These are phyloP conservation scores for Pythium biforme DNA, from an alignment of 352 stramenopile species.

Conservation along the genomic window DNA sequence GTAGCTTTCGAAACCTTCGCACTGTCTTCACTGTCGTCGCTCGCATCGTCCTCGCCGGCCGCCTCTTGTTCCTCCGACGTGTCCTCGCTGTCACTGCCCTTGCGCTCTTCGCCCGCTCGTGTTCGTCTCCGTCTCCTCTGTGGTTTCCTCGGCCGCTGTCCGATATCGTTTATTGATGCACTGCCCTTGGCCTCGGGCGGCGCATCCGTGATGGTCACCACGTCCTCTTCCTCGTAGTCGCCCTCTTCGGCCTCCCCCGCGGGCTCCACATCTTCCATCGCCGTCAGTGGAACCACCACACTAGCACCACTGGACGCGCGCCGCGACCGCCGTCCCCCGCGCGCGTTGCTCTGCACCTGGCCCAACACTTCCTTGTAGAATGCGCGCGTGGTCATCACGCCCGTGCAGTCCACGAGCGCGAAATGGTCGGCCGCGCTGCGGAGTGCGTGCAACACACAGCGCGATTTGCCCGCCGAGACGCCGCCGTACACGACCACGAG, in stretches of 20 bases:
- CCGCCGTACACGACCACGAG: conserved; percentile 73
- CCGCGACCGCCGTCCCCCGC: conserved; percentile 1
- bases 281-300: too few species aligned
- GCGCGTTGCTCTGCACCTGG: conserved; percentile 41
- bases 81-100: conserved; percentile 8
- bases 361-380: conserved; percentile 74
- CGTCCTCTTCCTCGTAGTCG: conserved; percentile 1
- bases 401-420: conserved; percentile 71
- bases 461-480: conserved; percentile 76
- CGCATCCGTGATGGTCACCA: conserved; percentile 18
- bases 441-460: conserved; percentile 47
- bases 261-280: not conserved
- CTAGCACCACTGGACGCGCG: not conserved
- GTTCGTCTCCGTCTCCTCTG: not conserved
- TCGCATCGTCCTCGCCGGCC: not conserved
- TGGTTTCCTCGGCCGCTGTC: not conserved
- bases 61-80: not conserved
- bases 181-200: not conserved
- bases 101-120: not conserved
- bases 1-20: too few species aligned
- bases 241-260: not conserved
- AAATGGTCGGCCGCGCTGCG: conserved; percentile 32
- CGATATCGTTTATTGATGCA: not conserved
- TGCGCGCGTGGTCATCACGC: conserved; percentile 57
- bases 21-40: not conserved